Evolutionary conservation across 345 rosid species (phyloP), one percentile per base, ranked within the genome.

Genomic region (Chamaenerion angustifolium): DNA sequence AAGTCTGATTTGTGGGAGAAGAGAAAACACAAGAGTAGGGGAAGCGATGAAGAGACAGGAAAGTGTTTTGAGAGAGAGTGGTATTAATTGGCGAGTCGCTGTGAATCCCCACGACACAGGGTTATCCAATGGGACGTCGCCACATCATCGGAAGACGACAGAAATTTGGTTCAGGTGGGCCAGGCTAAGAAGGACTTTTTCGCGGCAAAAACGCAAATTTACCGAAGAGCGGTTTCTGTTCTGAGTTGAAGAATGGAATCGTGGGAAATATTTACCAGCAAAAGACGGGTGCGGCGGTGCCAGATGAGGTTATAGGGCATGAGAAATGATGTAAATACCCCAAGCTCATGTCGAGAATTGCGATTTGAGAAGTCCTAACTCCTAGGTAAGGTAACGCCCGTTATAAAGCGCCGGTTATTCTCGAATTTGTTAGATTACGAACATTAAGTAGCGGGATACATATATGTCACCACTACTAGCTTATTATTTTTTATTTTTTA

Each of bases 91-190:
- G 25, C 25, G 25, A 2, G 25, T 31, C 6, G 72, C 69, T 69
- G 52, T 65, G 76, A 66, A 76, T 67, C 73, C 81, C 68, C 72
- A 73, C 73, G 73, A 69, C 46, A 15, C 16, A 5, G 48, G 66
- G 59, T 12, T 2, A 4, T 14, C 94, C 68, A 81, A 51, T 77
- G 0, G 19, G 0, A 23, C 0, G 0, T 0, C 0, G 76, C 54
- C 97, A 85, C 93, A 89, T 85, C 19, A 13, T 10, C 23, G 0
- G 18, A 31, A 16, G 40, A 14, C 13, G 40, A 35, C 25, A 16
- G 13, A 42, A 50, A n/a, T 45, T 46, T 27, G 40, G 42, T 50
- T 31, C n/a, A 1, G 12, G 54, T 50, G 54, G 21, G 19, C 42
- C 42, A 12, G 42, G 2, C 5, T 2, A 2, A 23, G 27, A 2